phyloP scores from a whole-genome alignment of 2,329 filamentous ascomycete species.

The Fusarium anguioides region DNA sequence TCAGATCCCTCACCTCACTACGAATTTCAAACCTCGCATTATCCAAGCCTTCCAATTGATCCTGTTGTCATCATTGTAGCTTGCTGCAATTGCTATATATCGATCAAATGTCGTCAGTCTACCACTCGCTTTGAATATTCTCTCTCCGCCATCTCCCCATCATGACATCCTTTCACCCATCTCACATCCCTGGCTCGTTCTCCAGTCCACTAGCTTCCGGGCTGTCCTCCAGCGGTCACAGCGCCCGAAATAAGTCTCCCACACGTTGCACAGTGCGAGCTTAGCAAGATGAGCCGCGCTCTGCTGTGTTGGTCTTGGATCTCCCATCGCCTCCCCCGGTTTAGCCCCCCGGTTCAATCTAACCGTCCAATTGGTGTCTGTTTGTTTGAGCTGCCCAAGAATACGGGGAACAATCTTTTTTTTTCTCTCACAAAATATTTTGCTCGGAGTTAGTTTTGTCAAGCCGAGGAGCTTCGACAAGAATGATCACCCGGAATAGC shows the following conservation, averaged over 20 bases:
- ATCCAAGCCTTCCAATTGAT: background rate
- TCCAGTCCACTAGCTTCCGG: slow-evolving; percentile 29
- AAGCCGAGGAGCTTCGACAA: slow-evolving; percentile 16
- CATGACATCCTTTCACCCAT: slow-evolving; percentile 39
- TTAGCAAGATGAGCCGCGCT: slow-evolving; percentile 23
- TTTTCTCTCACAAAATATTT: slow-evolving; percentile 5
- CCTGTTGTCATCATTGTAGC: background rate
- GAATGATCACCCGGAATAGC: slow-evolving; percentile 11
- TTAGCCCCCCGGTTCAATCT: slow-evolving; percentile 32
- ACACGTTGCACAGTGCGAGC: slow-evolving; percentile 26
- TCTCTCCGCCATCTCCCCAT: slow-evolving; percentile 36
- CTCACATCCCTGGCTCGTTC: slow-evolving; percentile 31
- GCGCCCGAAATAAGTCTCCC: slow-evolving; percentile 31
- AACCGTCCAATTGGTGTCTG: slow-evolving; percentile 38
- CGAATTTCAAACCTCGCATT: background rate
- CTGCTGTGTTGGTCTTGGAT: slow-evolving; percentile 35
- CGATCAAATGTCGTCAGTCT: slow-evolving; percentile 27
- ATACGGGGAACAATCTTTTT: slow-evolving; percentile 25
- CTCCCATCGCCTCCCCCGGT: slow-evolving; percentile 36
- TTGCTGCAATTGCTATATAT: slow-evolving; percentile 19
- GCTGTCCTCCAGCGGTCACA: slow-evolving; percentile 31
- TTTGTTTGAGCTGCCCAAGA: slow-evolving; percentile 11
- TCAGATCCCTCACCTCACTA: background rate
- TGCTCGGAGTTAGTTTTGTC: slow-evolving; percentile 8
- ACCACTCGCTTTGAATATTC: background rate